Evolutionary conservation across 176 grass and related monocot species (phyloP), one percentile per base, ranked within the genome.

Genomic region (Rhipidocladum racemiflorum): DNA sequence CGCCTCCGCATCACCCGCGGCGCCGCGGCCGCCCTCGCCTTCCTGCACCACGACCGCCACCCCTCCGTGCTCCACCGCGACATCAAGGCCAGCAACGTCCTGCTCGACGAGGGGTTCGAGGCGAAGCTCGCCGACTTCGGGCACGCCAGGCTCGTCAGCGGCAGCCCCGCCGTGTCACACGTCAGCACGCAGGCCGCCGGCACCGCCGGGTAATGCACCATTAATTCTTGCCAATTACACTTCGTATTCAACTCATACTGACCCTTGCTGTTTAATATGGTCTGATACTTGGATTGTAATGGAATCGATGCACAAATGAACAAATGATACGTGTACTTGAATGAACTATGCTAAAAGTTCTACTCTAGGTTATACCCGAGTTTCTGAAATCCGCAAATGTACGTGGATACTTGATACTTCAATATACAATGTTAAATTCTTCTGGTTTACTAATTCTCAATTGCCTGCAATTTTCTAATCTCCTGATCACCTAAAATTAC

Each of bases 81-180:
- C 72, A 80, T 94, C 67, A 94, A 97, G 84, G 84, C 92, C 46
- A 89, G 94, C 81, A 97, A 97, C 82, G 88, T 97, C 49, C 81
- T 97, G 9, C 88, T 97, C 28, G 92, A 87, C 16, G 84, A 76
- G n/a, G 86, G 81, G 1, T 94, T 94, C 53, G 81, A 75, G 27
- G 88, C 90, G 21, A 90, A 87, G 88, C 93, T 97, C 53, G 85
- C 92, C 64, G 95, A 97, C 61, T 97, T 97, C 20, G 95, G 95
- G 0, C 90, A 91, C 30, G 95, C 90, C 3, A 85, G 95, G 61
- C 21, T 83, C 17, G 77, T 92, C 70, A 72, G 72, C 43, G 77
- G 79, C 17, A 85, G 90, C 24, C 72, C 77, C 2, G 55, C 77
- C 21, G 80, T 63, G 44, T 88, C 95, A 4, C 92, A 97, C 42